Evolutionary conservation across 2,329 filamentous ascomycete genomes (phyloP).

Genomic region (Madurella mycetomatis): DNA sequence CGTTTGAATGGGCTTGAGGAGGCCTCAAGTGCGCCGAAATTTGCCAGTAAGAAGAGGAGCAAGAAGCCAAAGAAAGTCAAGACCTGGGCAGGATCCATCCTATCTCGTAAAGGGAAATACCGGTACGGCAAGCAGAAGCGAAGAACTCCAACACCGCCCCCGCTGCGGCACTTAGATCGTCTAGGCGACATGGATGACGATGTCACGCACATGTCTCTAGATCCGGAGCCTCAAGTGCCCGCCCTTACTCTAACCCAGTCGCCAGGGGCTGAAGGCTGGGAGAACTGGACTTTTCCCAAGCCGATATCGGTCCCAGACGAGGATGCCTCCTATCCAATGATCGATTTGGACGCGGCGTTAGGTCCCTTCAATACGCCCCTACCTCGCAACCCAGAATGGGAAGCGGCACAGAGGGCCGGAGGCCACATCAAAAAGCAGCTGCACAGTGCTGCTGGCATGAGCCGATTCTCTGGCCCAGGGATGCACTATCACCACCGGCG

Average conservation of each 20-base stretch:
- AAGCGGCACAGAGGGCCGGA: slow-evolving; percentile 58
- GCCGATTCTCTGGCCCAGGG: slow-evolving; percentile 62
- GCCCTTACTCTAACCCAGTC: slow-evolving; percentile 41
- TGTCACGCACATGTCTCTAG: slow-evolving; percentile 24
- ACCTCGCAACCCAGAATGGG: slow-evolving; percentile 59
- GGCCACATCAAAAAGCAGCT: slow-evolving; percentile 61
- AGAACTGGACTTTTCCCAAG: slow-evolving; percentile 37
- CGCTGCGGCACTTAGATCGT: slow-evolving; percentile 29
- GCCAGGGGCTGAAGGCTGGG: slow-evolving; percentile 28
- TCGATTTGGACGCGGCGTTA: slow-evolving; percentile 89
- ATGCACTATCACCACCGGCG: slow-evolving; percentile 73
- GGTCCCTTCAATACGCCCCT: slow-evolving; percentile 85
- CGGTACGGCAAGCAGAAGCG: slow-evolving; percentile 41
- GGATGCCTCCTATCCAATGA: slow-evolving; percentile 71
- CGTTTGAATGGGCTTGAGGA: slow-evolving; percentile 23
- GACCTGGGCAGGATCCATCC: slow-evolving; percentile 63
- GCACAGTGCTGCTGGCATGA: slow-evolving; percentile 71
- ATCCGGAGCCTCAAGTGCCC: slow-evolving; percentile 33
- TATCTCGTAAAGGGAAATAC: slow-evolving; percentile 57
- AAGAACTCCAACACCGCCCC: slow-evolving; percentile 46
- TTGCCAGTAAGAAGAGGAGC: slow-evolving; percentile 29
- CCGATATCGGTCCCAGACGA: slow-evolving; percentile 43
- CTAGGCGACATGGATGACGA: slow-evolving; percentile 29
- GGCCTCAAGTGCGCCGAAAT: slow-evolving; percentile 25
- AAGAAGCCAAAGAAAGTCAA: slow-evolving; percentile 67